Evolutionary conservation across 371 early-diverging fungal genomes (phyloP).

Genomic region (Mucor ambiguus): DNA sequence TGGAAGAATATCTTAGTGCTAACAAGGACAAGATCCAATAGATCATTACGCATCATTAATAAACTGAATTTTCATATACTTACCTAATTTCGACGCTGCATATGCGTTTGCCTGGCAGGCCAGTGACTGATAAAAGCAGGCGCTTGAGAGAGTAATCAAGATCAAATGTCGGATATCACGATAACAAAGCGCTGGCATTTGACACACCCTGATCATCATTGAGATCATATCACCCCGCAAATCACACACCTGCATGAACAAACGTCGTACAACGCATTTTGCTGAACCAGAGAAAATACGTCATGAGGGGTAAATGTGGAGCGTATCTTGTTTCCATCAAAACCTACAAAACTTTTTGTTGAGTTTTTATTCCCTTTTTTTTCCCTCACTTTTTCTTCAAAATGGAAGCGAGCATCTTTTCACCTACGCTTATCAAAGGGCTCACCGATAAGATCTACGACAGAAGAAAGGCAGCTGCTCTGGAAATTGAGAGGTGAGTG

Average conservation of each 20-base stretch:
- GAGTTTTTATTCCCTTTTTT: conserved; percentile 5
- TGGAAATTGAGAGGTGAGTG: conserved; percentile 81
- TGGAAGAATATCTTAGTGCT: conserved; percentile 10
- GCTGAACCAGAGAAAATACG: background rate
- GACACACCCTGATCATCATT: background rate
- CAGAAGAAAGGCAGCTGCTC: conserved; percentile 84
- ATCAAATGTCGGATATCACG: too few relatives aligned
- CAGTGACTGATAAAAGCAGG: too few relatives aligned
- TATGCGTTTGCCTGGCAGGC: too few relatives aligned
- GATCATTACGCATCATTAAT: background rate
- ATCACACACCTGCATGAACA: background rate
- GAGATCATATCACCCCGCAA: background rate
- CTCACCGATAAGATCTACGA: conserved; percentile 89
- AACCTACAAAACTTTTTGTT: background rate
- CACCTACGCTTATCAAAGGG: conserved; percentile 50
- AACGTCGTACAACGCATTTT: background rate
- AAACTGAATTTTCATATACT: background rate
- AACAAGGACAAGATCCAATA: conserved; percentile 8
- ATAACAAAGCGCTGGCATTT: background rate
- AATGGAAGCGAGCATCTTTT: conserved; percentile 37
- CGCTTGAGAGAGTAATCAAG: too few relatives aligned
- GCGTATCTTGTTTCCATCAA: background rate
- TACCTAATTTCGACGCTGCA: background rate
- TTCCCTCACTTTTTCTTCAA: background rate
- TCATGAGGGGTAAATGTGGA: background rate